Base-by-base conservation (phyloP, 345 rosid species). In the Populus pruinosa region DNA sequence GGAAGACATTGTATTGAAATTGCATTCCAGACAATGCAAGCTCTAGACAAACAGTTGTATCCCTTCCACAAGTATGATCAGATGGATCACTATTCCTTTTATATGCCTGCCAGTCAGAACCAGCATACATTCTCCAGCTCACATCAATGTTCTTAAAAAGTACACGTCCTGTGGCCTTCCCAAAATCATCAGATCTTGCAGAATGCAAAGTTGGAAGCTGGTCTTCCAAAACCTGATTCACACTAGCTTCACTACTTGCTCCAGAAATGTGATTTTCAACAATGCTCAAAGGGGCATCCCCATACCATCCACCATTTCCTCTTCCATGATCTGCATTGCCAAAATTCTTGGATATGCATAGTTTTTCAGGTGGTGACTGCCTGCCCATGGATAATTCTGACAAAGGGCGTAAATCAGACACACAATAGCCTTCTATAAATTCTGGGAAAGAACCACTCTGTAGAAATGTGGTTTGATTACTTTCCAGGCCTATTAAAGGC, bases 101-200 rank as follows among this genome's bases (percentile, higher is more conserved):
- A 81, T 83, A 73, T 73, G 79, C 74, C 73, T 27, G 80, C 99
- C 99, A 96, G 81, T 93, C 97, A 71, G 86, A 84, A 83, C 99
- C 99, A 77, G 86, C 87, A 81, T 84, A 89, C 87, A 96, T 87
- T 86, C 87, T 91, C 98, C 99, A 96, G 79, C 82, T 87, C 78
- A 93, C 80, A 79, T 89, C 80, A 59, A 90, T 79, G 76, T 93
- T 90, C 79, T 81, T 85, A 64, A 93, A 78, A 80, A 86, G 77
- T 70, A 93, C 80, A 82, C 88, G 85, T 53, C 97, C 98, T 41
- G 68, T 80, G 72, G 88, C 87, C 74, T 82, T 83, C 76, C 68
- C 82, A 71, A 69, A 79, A 71, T 87, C 86, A 86, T 84, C 83
- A 72, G 85, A 55, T 39, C 80, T 75, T 67, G 61, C 74, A 69